Base-by-base conservation (phyloP, 108 stramenopile genomes). In the Fragilariopsis cylindrus region DNA sequence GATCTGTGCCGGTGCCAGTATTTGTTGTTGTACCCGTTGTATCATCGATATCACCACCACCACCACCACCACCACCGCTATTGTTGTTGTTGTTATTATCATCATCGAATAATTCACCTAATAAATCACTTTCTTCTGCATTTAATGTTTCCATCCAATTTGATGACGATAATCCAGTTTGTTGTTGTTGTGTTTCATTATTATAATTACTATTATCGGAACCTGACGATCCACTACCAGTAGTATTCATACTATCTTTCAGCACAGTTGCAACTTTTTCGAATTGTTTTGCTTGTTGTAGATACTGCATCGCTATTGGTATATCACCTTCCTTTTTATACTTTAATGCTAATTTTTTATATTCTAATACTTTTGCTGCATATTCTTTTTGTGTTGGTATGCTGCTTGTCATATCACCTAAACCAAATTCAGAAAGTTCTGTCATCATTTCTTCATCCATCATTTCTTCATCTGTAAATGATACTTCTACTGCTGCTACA, bases 401-500 rank as follows among this genome's bases (percentile, higher is more conserved):
- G 1, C 69, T 64, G 30, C 30, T 30, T 30, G n/a, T n/a, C n/a
- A n/a, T n/a, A n/a, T 70, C n/a, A n/a, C n/a, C 75, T 11, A 21
- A 9, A 16, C 63, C 19, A 0, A 81, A 73, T 75, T 30, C 30
- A 30, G 30, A 30, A 30, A 30, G 30, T 30, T 81, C 80, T 43
- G 50, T 69, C 75, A 81, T 72, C 71, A 76, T 76, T 56, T 81
- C 80, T 52, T 65, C 41, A 72, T 81, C 75, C 45, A 69, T 72
- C 75, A 81, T 68, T 76, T 81, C 80, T 6, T 74, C 68, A 11
- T 53, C 49, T 49, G 75, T 69, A 70, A 73, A 67, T 30, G 71
- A 50, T 43, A 76, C 56, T 11, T 39, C 47, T n/a, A 70, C 45
- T 9, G 6, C 9, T 7, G 2, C 43, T n/a, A 1, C 47, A 0